phyloP scores from a whole-genome alignment of 225 moss, liverwort and hornwort species.

The Pseudisothecium myosuroides region DNA sequence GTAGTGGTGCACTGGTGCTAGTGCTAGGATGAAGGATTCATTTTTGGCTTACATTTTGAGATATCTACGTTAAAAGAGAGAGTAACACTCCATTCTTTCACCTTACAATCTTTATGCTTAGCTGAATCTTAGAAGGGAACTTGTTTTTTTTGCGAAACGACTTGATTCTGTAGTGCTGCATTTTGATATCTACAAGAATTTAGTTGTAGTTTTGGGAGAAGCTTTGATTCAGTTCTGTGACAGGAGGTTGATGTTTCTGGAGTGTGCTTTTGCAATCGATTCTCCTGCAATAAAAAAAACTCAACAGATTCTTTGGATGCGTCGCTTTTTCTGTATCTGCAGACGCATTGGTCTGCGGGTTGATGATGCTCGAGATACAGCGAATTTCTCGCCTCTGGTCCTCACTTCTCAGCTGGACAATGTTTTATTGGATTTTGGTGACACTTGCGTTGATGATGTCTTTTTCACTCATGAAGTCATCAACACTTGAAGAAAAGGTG shows the following conservation, averaged over 20 bases:
- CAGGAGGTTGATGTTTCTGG: background rate
- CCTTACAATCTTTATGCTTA: background rate
- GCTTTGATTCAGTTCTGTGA: background rate
- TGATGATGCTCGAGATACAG: background rate
- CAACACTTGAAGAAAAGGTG: too few relatives aligned
- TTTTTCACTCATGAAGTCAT: background rate
- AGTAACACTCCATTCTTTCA: background rate
- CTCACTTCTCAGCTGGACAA: background rate
- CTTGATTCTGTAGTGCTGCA: background rate
- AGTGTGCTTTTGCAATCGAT: too few relatives aligned
- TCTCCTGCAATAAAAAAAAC: too few relatives aligned
- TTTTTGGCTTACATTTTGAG: background rate
- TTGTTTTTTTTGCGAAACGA: background rate
- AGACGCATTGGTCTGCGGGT: background rate
- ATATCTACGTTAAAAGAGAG: background rate
- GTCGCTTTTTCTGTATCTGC: background rate
- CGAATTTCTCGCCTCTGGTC: background rate
- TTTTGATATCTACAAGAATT: background rate
- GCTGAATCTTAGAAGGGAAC: background rate
- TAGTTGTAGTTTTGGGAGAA: background rate
- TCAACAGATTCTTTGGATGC: background rate
- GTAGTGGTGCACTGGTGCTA: background rate
- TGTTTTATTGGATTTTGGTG: background rate
- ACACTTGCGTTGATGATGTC: background rate
- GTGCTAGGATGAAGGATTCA: background rate